Base-by-base conservation (phyloP, 306 rosid species). In the Astragalus glycyphyllos region DNA sequence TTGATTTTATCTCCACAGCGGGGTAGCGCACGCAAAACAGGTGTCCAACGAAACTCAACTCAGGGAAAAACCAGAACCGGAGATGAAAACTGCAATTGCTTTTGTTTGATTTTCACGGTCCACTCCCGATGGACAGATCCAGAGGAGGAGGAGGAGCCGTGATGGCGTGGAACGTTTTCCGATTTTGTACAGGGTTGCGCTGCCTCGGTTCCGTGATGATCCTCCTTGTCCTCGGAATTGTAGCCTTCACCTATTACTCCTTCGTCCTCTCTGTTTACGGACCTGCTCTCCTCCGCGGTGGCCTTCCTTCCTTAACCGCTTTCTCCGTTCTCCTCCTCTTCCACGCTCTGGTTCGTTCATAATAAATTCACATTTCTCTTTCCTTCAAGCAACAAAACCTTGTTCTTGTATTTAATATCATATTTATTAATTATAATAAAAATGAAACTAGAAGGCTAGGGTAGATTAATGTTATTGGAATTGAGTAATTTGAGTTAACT, bases 111-210 rank as follows among this genome's bases (percentile, higher is more conserved):
- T 13, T 57, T 55, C 55, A 56, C 15, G 65, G 55, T 70, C 42
- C 9, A 9, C 48, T n/a, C 8, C 7, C 7, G 10, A 66, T 48
- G 57, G 59, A 71, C 16, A 73, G 73, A 50, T 49, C 66, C 20
- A 58, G 79, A 44, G 49, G 13, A 45, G 49, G 13, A 45, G 49
- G 49, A 45, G 15, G 14, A 38, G 54, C 31, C 31, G 3, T 64
- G 41, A 85, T 85, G 96, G 80, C 86, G 26, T 85, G 91, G 86
- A 90, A 90, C 76, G 88, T 78, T 50, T 90, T 85, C 85, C 79
- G 53, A 69, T 81, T 79, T 71, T 90, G 93, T 54, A 68, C 84
- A 67, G 79, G 85, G 8, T 77, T 87, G 49, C 87, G 91, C 1
- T 85, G 81, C 11, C 84, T 87, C 5, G 92, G 91, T 49, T 90